Evolutionary conservation across 805 yeast genomes (phyloP), one percentile per base, ranked within the genome.

Genomic region (Metschnikowia koreensis): DNA sequence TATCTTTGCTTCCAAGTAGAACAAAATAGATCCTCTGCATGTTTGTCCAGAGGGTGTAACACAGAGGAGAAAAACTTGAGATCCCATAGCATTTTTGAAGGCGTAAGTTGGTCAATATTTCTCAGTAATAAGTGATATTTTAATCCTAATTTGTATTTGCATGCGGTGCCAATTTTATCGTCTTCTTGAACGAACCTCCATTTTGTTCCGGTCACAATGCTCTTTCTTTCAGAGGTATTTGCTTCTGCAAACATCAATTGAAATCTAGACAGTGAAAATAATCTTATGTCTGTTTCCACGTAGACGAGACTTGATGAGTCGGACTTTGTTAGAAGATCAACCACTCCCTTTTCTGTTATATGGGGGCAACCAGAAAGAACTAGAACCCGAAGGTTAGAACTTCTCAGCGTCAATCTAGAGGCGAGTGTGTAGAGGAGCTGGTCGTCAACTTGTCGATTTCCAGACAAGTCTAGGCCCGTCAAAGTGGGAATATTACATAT

Each of bases 391-490:
- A 73, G 56, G 7, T 55, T 56, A 2, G 57, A 67, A 22, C 34
- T 54, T 56, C 38, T 53, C 59, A 17, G 59, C 54, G 41, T 56
- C 47, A 16, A 22, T 15, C 53, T 65, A 47, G 43, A 61, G 50
- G 11, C 56, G 40, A 73, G 48, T 26, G 66, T 65, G 42, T 60
- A 55, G 6, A 73, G 42, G 31, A 63, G 67, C 37, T 55, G 64
- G 55, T 73, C 77, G 55, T 71, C 71, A 10, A 73, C 59, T 10
- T 47, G 41, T 0, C 42, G 42, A 37, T 60, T 61, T 34, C 65
- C 61, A 1, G 77, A 71, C 10, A 74, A 40, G 50, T 71, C 67
- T 33, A 72, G 51, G 6, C 66, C 74, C 27, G 59, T 60, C 15
- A 72, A 56, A 28, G 58, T 57, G 11, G 63, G 62, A 15, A 69